These are phyloP conservation scores for Trematosphaeria pertusa DNA, from an alignment of 2,329 filamentous ascomycete genomes.

Conservation along the genomic window DNA sequence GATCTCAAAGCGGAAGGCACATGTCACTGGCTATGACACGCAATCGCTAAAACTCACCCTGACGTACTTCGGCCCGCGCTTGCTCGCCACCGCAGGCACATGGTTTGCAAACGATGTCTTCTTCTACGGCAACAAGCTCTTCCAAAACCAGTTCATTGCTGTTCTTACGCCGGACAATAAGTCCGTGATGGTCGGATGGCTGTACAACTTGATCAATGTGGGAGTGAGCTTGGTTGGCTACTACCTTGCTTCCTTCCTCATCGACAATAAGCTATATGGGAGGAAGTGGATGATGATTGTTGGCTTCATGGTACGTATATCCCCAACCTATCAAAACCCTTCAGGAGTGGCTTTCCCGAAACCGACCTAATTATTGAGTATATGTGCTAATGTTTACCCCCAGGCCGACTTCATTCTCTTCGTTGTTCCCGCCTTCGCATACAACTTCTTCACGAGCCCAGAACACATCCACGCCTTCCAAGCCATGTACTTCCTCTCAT, in stretches of 20 bases:
- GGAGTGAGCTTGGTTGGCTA: slow-evolving; percentile 86
- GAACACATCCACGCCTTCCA: slow-evolving; percentile 87
- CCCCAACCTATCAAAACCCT: too few relatives aligned
- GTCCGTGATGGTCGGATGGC: slow-evolving; percentile 85
- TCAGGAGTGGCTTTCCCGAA: too few relatives aligned
- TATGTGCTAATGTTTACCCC: too few relatives aligned
- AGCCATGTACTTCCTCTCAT: slow-evolving; percentile 97
- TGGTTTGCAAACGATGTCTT: slow-evolving; percentile 99
- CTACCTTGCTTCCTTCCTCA: slow-evolving; percentile 85
- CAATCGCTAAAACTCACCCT: slow-evolving; percentile 80
- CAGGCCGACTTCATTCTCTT: slow-evolving; percentile 96
- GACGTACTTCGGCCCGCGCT: slow-evolving; percentile 82
- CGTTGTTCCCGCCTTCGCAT: slow-evolving; percentile 87
- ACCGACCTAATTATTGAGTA: too few relatives aligned
- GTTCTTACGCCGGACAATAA: slow-evolving; percentile 74
- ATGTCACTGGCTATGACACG: slow-evolving; percentile 93
- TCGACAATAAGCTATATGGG: slow-evolving; percentile 96
- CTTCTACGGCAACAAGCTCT: slow-evolving; percentile 99
- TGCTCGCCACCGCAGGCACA: slow-evolving; percentile 83
- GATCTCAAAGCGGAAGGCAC: slow-evolving; percentile 81
- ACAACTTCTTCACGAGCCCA: slow-evolving; percentile 77
- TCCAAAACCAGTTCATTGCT: slow-evolving; percentile 88
- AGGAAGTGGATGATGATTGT: slow-evolving; percentile 96
- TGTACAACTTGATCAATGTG: slow-evolving; percentile 92
- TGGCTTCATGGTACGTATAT: slow-evolving; percentile 89